phyloP scores from a whole-genome alignment of 768 basidiomycete genomes.

The Suillus decipiens region DNA sequence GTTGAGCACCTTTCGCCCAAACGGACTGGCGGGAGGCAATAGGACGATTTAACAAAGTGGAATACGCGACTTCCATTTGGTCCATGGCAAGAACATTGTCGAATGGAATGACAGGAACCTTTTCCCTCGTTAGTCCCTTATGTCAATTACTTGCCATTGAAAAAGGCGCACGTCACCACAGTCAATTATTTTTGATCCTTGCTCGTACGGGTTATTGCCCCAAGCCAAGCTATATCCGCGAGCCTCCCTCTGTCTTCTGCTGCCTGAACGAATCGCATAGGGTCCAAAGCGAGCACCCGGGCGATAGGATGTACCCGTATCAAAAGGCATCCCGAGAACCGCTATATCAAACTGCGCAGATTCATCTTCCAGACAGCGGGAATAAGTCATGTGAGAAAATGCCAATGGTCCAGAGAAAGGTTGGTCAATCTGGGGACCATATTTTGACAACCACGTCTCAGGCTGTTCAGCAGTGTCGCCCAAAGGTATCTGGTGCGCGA shows the following conservation, averaged over 20 bases:
- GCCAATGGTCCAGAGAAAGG: conserved; percentile 78
- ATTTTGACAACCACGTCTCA: conserved; percentile 68
- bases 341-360: conserved; percentile 67
- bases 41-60: conserved; percentile 66
- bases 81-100: conserved; percentile 84
- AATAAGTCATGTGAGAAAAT: conserved; percentile 82
- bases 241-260: conserved; percentile 61
- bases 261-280: conserved; percentile 79
- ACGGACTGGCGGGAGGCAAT: conserved; percentile 31
- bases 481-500: conserved; percentile 15
- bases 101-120: conserved; percentile 79
- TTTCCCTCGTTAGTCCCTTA: conserved; percentile 2
- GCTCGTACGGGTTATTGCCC: conserved; percentile 64
- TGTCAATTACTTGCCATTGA: not conserved
- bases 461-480: conserved; percentile 9
- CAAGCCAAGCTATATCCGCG: conserved; percentile 73
- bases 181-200: conserved; percentile 64
- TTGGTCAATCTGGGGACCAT: conserved; percentile 73
- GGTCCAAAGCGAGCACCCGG: conserved; percentile 87
- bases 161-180: conserved; percentile 70
- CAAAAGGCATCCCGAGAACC: conserved; percentile 79
- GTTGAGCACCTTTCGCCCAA: conserved; percentile 28
- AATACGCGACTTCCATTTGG: conserved; percentile 86
- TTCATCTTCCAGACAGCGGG: conserved; percentile 66
- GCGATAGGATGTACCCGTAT: conserved; percentile 58